Evolutionary conservation across 2,329 filamentous ascomycete genomes (phyloP), one percentile per base, ranked within the genome.

Genomic region (Fusarium solani-melongenae): DNA sequence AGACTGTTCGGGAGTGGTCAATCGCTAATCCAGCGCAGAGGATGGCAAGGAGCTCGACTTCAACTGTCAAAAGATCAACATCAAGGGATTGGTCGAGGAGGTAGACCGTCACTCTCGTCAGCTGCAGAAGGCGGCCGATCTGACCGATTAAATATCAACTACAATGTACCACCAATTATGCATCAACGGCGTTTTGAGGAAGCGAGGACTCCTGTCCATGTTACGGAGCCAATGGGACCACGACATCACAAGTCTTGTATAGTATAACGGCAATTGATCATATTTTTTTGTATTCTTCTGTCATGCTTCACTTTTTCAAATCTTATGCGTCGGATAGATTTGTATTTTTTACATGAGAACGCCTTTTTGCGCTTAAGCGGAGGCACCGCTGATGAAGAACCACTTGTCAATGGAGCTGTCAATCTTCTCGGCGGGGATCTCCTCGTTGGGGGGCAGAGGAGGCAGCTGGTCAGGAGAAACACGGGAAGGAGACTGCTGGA

Each of bases 381-480:
- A 94, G 82, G 96, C 96, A 85, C 96, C 96, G 84, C 95, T 98
- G 86, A 99, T 99, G 92, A 98, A 99, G 93, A 99, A 99, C 96
- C 96, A 99, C 92, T 99, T 99, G 91, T 99, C 96, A 82, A 98
- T 98, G 86, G 92, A 97, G 83, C 91, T 90, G 83, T 99, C 96
- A 79, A 99, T 98, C 81, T 96, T 95, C 76, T 92, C 96, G 70
- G 96, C 91, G 64, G 90, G 83, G 67, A 97, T 88, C 81, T 97
- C 92, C 90, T 98, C 90, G 86, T 93, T 88, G 74, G 89, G 82
- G 70, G 95, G 94, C 77, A 99, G 91, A 81, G 91, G 92, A 74
- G 92, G 91, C 73, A 97, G 88, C 85, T 93, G 88, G 81, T 88
- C 87, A 74, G 90, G 84, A 74, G 91, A 88, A 80, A 94, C 89